Evolutionary conservation across 169 alveolate genomes (phyloP), one percentile per base, ranked within the genome.

Genomic region (Amoebophrya sp.): DNA sequence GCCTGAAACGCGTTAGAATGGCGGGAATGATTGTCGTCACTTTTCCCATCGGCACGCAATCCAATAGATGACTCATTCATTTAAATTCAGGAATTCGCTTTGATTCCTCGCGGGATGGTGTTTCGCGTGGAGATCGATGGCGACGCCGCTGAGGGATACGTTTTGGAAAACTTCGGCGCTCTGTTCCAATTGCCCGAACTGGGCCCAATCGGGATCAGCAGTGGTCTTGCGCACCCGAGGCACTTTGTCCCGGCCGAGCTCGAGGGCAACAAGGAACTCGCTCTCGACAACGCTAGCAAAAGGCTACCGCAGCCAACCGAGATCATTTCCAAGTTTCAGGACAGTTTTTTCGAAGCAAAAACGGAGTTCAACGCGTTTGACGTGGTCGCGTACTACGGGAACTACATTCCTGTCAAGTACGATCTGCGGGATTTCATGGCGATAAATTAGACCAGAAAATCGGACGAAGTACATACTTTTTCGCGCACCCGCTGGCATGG

Each of bases 361-460:
- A n/a, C n/a, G n/a, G n/a, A n/a, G n/a, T n/a, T n/a, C n/a, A n/a
- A n/a, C n/a, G n/a, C 95, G 33, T 95, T 93, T 92, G 97, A 95
- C 90, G 97, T 96, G 1, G 97, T 95, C 12, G 97, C 96, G 25
- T 96, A 97, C 96, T 96, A 95, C 90, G 98, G 98, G 88, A 95
- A 94, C 93, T 95, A 95, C 55, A 90, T 90, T 47, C 98, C 98
- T 3, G 94, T 89, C 90, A 95, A 94, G 90, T 96, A 95, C 89
- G 96, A 96, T 90, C 90, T 96, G 88, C 94, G 94, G 39, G 88
- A 83, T 39, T 96, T 93, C 92, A 95, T 94, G 90, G 94, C 97
- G 10, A 95, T 96, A 40, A n/a, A n/a, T n/a, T n/a, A n/a, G n/a
- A n/a, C n/a, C n/a, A n/a, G n/a, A n/a, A n/a, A n/a, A n/a, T n/a